Conservation (phyloP, 768 basidiomycete species). For the Lactarius vividus region DNA sequence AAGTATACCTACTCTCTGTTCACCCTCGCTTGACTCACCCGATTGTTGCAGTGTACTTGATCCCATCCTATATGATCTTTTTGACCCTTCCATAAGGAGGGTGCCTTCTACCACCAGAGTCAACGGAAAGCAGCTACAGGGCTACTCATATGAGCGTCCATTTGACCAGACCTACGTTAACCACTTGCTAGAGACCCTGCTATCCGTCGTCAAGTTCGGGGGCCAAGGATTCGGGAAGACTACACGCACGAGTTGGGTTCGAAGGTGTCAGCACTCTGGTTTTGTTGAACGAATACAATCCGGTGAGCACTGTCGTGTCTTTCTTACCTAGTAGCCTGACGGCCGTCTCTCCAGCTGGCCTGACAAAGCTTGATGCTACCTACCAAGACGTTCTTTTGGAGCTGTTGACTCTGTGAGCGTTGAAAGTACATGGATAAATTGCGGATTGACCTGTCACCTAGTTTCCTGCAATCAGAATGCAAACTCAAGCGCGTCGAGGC, state of each 20-base stretch:
- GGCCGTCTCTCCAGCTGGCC: slow-evolving; percentile 5
- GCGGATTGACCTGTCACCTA: slow-evolving; percentile 32
- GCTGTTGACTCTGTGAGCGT: slow-evolving; percentile 63
- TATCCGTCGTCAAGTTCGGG: slow-evolving; percentile 80
- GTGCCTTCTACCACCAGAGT: slow-evolving; percentile 49
- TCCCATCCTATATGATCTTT: slow-evolving; percentile 74
- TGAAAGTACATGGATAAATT: background rate
- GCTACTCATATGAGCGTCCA: slow-evolving; percentile 64
- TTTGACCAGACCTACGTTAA: slow-evolving; percentile 74
- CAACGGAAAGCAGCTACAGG: slow-evolving; percentile 63
- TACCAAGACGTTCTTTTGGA: slow-evolving; percentile 80
- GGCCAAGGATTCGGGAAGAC: slow-evolving; percentile 85
- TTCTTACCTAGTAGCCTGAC: slow-evolving; percentile 20
- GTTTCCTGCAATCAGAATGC: slow-evolving; percentile 79
- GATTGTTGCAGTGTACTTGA: slow-evolving; percentile 69
- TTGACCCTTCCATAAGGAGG: slow-evolving; percentile 66
- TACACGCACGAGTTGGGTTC: slow-evolving; percentile 60
- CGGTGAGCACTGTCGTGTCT: slow-evolving; percentile 42
- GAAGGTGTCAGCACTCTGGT: slow-evolving; percentile 60
- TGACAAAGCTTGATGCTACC: slow-evolving; percentile 49
- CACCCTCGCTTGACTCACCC: slow-evolving; percentile 11
- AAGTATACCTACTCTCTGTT: slow-evolving; percentile 16
- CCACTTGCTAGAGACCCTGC: slow-evolving; percentile 73
- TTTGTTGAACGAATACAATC: slow-evolving; percentile 59
- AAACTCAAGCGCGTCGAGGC: slow-evolving; percentile 42